Base-by-base conservation (phyloP, 345 rosid species). In the Eutrema yunnanense region DNA sequence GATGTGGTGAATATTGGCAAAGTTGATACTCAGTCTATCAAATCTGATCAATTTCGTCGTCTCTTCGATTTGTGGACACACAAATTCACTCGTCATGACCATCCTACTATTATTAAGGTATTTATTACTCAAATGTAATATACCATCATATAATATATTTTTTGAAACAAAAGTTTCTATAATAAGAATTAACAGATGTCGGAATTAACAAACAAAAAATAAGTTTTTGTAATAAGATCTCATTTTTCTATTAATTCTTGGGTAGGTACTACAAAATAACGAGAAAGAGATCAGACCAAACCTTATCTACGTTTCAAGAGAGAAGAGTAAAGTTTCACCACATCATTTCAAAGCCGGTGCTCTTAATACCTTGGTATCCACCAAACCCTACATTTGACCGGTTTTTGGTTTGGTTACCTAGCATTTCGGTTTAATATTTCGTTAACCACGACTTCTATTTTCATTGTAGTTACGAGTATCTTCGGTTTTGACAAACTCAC, bases 81-180 rank as follows among this genome's bases (percentile, higher is more conserved):
- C 3, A 48, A 62, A 5, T 88, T 88, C 72, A 84, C 81, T 34
- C 80, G 83, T 8, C 90, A 78, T 9, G 69, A 86, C 44, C 98
- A 92, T 65, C 92, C 94, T 5, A 40, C 96, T 0, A 72, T 92
- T 19, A 77, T 92, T 57, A 82, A 87, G 92, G 93, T 88, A 54
- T 30, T 2, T 27, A 38, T 3, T 19, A 27, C 8, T 37, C 36
- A 58, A 27, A 51, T 29, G 3, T 29, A 29, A 29, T 29, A 29
- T 29, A 2, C 3, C 32, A 29, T 29, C 32, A 29, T 29, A 29
- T 29, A 29, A 29, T 29, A 2, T 29, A 4, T 2, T 29, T 4
- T 22, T 22, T 22, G 22, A 22, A 22, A 22, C 22, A 22, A 22
- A 9, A 38, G 11, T 38, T 38, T 9, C 10, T 22, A 4, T 29